Conservation (phyloP, 139 green algal species). For the Pseudopediastrum boryanum region DNA sequence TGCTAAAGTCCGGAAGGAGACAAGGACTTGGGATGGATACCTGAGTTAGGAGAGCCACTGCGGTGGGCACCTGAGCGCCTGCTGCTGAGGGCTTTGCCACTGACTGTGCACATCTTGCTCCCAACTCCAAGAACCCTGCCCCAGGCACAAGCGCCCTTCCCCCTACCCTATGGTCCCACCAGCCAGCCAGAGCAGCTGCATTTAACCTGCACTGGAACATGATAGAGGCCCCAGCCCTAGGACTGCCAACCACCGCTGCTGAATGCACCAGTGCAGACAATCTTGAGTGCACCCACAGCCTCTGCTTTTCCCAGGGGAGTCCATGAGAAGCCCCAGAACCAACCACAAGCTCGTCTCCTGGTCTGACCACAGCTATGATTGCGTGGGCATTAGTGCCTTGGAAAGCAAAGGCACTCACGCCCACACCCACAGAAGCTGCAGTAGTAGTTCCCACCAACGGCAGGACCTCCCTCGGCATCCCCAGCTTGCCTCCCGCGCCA, state of each 20-base stretch:
- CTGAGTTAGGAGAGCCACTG: conserved; percentile 25
- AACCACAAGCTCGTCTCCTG: too few relatives aligned
- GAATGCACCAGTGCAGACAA: neutral
- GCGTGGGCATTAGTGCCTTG: conserved; percentile 78
- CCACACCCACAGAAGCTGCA: conserved; percentile 12
- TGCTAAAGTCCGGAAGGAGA: conserved; percentile 25
- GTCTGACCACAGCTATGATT: too few relatives aligned
- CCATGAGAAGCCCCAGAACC: neutral
- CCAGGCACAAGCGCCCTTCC: conserved; percentile 63
- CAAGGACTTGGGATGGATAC: conserved; percentile 55
- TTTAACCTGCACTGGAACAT: conserved; percentile 44
- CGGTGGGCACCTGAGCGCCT: neutral
- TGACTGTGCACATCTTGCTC: conserved; percentile 30
- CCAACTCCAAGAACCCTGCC: conserved; percentile 67
- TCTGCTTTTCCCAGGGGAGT: conserved; percentile 14
- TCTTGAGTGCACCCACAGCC: conserved; percentile 43
- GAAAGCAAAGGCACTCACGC: conserved; percentile 80
- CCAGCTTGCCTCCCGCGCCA: neutral
- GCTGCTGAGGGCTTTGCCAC: neutral
- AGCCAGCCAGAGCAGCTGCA: neutral
- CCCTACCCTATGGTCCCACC: conserved; percentile 76
- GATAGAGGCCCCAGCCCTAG: conserved; percentile 26
- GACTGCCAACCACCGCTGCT: neutral
- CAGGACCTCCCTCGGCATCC: too few relatives aligned
- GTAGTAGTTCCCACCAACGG: neutral